Evolutionary conservation across 2,329 filamentous ascomycete genomes (phyloP).

Genomic region (Colletotrichum sp.): DNA sequence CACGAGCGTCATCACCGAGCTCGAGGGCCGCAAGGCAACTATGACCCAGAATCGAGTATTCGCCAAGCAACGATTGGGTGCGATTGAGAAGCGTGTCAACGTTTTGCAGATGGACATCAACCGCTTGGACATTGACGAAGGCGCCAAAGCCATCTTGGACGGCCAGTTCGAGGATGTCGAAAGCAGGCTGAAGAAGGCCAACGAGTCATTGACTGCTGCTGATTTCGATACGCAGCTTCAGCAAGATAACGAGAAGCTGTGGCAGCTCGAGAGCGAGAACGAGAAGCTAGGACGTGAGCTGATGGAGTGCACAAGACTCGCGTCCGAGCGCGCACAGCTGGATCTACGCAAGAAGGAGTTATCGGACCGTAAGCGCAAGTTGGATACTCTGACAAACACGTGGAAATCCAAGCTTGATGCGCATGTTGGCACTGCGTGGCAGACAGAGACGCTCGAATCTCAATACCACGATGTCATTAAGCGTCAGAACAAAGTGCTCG

Average conservation of each 20-base stretch:
- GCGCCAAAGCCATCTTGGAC: constrained; percentile 77
- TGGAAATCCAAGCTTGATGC: constrained; percentile 73
- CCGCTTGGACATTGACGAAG: constrained; percentile 84
- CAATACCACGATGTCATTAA: constrained; percentile 70
- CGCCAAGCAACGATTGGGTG: constrained; percentile 72
- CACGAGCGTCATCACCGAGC: constrained; percentile 72
- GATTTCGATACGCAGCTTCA: constrained; percentile 75
- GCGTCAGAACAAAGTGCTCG: constrained; percentile 59
- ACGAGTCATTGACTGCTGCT: constrained; percentile 64
- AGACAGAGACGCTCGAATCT: constrained; percentile 69
- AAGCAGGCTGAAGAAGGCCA: constrained; percentile 63
- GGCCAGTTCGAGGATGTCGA: constrained; percentile 74
- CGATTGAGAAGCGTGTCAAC: constrained; percentile 73
- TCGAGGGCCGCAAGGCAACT: constrained; percentile 75
- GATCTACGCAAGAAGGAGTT: constrained; percentile 84
- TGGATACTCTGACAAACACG: constrained; percentile 78
- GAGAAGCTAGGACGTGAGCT: constrained; percentile 80
- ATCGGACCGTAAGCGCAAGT: constrained; percentile 71
- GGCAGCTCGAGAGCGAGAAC: constrained; percentile 72
- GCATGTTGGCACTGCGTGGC: constrained; percentile 71
- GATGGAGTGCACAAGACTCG: constrained; percentile 79
- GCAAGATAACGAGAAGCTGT: constrained; percentile 67
- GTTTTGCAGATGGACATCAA: constrained; percentile 71
- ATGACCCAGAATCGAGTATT: constrained; percentile 76
- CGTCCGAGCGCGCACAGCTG: constrained; percentile 82